These are phyloP conservation scores for Coemansia sp. DNA, from an alignment of 192 early-diverging fungal species.

Conservation along the genomic window DNA sequence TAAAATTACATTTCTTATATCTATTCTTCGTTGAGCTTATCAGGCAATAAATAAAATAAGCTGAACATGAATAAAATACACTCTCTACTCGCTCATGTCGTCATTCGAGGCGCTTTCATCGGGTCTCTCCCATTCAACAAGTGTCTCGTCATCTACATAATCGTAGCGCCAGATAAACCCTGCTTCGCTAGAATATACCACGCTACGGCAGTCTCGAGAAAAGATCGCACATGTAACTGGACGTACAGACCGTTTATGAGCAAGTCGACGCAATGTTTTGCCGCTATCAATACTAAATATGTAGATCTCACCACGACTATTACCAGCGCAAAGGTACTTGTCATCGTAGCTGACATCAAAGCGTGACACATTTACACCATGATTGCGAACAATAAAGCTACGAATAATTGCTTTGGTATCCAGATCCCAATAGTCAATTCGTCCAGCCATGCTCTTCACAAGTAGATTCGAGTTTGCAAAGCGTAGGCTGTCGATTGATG, in stretches of 20 bases:
- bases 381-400: slow-evolving; percentile 46
- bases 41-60: background rate
- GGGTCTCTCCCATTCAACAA: slow-evolving; percentile 67
- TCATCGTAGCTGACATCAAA: slow-evolving; percentile 74
- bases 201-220: slow-evolving; percentile 68
- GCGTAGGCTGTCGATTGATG: slow-evolving; percentile 67
- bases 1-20: background rate
- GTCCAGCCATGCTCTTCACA: slow-evolving; percentile 71
- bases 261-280: slow-evolving; percentile 60
- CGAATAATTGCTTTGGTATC: slow-evolving; percentile 49
- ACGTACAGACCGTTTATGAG: slow-evolving; percentile 74
- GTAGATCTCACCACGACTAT: slow-evolving; percentile 66
- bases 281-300: slow-evolving; percentile 73
- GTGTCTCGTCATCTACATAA: slow-evolving; percentile 70
- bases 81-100: slow-evolving; percentile 13
- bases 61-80: background rate
- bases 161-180: slow-evolving; percentile 83
- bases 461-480: slow-evolving; percentile 67
- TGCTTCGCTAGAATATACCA: slow-evolving; percentile 74
- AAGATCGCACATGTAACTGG: slow-evolving; percentile 79
- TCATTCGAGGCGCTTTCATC: slow-evolving; percentile 32
- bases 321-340: slow-evolving; percentile 71
- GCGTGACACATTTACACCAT: slow-evolving; percentile 51
- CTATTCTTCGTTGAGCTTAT: background rate
- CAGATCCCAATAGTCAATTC: slow-evolving; percentile 75